These are phyloP conservation scores for Pisolithus tinctorius DNA, from an alignment of 768 basidiomycete species.

Conservation along the genomic window DNA sequence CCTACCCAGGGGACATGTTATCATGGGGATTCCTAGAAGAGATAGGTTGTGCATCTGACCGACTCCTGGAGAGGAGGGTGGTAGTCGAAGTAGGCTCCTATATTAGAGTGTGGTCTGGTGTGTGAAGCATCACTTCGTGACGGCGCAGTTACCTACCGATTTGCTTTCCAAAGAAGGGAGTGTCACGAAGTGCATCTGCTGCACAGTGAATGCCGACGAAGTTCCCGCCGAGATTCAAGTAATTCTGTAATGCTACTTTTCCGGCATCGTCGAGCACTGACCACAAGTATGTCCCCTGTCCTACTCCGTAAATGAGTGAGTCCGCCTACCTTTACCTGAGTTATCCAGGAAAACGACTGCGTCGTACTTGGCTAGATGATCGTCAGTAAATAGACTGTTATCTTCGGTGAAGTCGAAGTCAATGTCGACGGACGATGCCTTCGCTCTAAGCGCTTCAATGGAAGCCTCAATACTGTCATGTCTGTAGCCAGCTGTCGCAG, in stretches of 20 bases:
- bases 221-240: slow-evolving; percentile 62
- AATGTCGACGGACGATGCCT: slow-evolving; percentile 40
- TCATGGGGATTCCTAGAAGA: slow-evolving; percentile 11
- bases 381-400: slow-evolving; percentile 14
- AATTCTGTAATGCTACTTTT: slow-evolving; percentile 55
- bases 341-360: slow-evolving; percentile 63
- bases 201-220: slow-evolving; percentile 67
- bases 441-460: slow-evolving; percentile 45
- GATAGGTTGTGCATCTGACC: slow-evolving; percentile 30
- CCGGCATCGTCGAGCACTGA: slow-evolving; percentile 52
- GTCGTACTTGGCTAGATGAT: slow-evolving; percentile 50
- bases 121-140: background rate
- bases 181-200: slow-evolving; percentile 52
- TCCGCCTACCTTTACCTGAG: slow-evolving; percentile 54
- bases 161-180: slow-evolving; percentile 50
- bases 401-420: slow-evolving; percentile 51
- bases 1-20: slow-evolving; percentile 29
- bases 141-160: slow-evolving; percentile 34
- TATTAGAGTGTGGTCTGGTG: slow-evolving; percentile 1
- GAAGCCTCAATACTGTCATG: slow-evolving; percentile 76
- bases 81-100: slow-evolving; percentile 66
- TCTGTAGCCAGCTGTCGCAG: slow-evolving; percentile 54
- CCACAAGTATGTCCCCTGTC: background rate
- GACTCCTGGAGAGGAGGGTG: slow-evolving; percentile 62
- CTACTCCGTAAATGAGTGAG: background rate